These are phyloP conservation scores for Microdochium paspali DNA, from an alignment of 2,329 filamentous ascomycete genomes.

Conservation along the genomic window DNA sequence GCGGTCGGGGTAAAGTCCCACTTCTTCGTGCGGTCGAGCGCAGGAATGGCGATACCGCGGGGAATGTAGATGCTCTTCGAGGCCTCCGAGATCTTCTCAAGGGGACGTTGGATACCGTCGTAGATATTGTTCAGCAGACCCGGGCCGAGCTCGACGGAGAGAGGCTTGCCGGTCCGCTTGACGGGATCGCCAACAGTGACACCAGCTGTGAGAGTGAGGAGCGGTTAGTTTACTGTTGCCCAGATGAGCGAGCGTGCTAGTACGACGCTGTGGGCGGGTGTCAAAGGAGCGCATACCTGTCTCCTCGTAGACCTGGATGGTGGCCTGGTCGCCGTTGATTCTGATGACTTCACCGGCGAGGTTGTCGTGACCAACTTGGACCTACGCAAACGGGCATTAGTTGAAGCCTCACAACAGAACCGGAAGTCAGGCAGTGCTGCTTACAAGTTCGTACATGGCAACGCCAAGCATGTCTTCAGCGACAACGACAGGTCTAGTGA, in stretches of 20 bases:
- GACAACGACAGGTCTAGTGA: slow-evolving; percentile 73
- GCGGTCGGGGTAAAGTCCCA: slow-evolving; percentile 90
- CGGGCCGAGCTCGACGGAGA: slow-evolving; percentile 94
- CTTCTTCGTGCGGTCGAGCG: slow-evolving; percentile 83
- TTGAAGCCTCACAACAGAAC: background rate
- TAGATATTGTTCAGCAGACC: slow-evolving; percentile 99
- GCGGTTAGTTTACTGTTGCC: slow-evolving; percentile 3
- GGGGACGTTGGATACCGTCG: slow-evolving; percentile 94
- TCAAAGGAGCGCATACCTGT: slow-evolving; percentile 54
- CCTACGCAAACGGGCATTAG: slow-evolving; percentile 37
- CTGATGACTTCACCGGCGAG: slow-evolving; percentile 97
- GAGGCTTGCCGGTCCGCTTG: slow-evolving; percentile 79
- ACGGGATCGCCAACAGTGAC: slow-evolving; percentile 95
- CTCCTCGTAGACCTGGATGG: slow-evolving; percentile 98
- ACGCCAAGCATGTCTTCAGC: slow-evolving; percentile 98
- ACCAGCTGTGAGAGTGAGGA: slow-evolving; percentile 52
- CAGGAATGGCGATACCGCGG: slow-evolving; percentile 79
- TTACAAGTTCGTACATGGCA: slow-evolving; percentile 98
- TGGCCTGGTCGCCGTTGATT: slow-evolving; percentile 90
- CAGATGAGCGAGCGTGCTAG: too few relatives aligned
- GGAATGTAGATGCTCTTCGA: slow-evolving; percentile 95
- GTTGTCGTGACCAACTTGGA: slow-evolving; percentile 83
- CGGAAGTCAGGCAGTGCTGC: slow-evolving; percentile 16
- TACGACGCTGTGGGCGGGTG: too few relatives aligned
- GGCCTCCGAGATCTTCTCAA: slow-evolving; percentile 69